Evolutionary conservation across 257 asterid species (phyloP), one percentile per base, ranked within the genome.

Genomic region (Sherardia arvensis): DNA sequence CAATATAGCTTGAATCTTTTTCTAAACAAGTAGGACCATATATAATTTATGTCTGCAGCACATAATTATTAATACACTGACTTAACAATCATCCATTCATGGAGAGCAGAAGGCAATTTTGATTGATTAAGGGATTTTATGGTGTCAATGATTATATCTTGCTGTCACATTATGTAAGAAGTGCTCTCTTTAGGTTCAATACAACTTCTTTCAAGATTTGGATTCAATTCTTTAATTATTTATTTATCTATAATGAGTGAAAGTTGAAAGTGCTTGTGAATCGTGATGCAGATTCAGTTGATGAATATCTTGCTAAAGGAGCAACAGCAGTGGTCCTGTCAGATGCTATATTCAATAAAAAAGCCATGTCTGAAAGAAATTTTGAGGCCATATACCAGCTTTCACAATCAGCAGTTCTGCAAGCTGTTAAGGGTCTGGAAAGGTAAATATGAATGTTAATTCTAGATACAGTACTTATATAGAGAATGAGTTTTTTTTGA

Each of bases 261-360:
- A 9, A 45, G 33, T 7, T 8, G 59, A 28, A 8, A 59, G 55
- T 55, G 3, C 17, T 33, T 49, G 10, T 38, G 3, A 38, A 38
- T 38, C 17, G 36, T 63, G 49, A 22, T 65, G 60, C 87, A 87
- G 97, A 87, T 76, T 66, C 85, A 33, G 58, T 85, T 5, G 81
- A 69, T 17, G 71, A 74, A 23, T 90, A 87, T 74, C 79, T 90
- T 67, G 61, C 72, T 64, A 70, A 72, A 27, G 97, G 97, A 71
- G 95, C 97, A 63, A 67, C 91, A 18, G 68, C 91, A 15, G 91
- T 90, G 73, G 88, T 90, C 76, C 63, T 90, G 68, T 87, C 97
- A 2, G 95, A 90, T 74, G 95, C 97, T 72, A 87, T 90, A 85
- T 90, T 90, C 60, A 80, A 82, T 30, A 81, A 77, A 67, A 65